phyloP scores from a whole-genome alignment of 306 rosid species.

The Nissolia schottii region DNA sequence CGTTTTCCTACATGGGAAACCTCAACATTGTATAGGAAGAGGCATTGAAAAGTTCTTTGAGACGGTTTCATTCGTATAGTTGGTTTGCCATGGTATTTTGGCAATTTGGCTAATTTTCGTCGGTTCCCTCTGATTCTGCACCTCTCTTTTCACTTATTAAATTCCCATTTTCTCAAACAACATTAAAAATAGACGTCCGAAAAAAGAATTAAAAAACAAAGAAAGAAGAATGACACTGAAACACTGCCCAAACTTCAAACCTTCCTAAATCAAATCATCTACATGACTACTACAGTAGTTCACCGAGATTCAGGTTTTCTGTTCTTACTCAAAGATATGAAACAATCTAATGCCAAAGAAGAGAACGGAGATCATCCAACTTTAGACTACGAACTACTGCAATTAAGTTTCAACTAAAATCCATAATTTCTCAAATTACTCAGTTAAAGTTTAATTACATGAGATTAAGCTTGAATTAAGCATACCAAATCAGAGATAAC shows the following conservation, averaged over 20 bases:
- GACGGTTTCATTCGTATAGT: not conserved
- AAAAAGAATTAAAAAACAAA: not conserved
- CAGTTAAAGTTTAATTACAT: not conserved
- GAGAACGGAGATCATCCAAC: not conserved
- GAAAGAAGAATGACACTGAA: too few species aligned
- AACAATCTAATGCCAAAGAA: not conserved
- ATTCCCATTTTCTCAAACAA: not conserved
- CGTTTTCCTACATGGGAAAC: not conserved
- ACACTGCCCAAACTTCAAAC: not conserved
- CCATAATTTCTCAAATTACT: not conserved
- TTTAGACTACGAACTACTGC: not conserved
- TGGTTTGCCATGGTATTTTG: not conserved
- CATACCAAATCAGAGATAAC: too few species aligned
- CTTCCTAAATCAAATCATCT: conserved; percentile 9
- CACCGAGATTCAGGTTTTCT: not conserved
- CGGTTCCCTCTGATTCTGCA: not conserved
- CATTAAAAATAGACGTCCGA: not conserved
- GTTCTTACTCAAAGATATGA: not conserved
- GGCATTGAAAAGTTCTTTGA: not conserved
- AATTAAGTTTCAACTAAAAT: not conserved
- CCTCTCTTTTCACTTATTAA: not conserved
- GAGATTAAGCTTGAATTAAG: not conserved
- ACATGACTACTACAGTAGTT: not conserved
- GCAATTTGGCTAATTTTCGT: not conserved
- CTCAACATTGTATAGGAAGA: not conserved